Conservation (phyloP, 2,329 filamentous ascomycete genomes). For the Pestalotiopsis sp. region DNA sequence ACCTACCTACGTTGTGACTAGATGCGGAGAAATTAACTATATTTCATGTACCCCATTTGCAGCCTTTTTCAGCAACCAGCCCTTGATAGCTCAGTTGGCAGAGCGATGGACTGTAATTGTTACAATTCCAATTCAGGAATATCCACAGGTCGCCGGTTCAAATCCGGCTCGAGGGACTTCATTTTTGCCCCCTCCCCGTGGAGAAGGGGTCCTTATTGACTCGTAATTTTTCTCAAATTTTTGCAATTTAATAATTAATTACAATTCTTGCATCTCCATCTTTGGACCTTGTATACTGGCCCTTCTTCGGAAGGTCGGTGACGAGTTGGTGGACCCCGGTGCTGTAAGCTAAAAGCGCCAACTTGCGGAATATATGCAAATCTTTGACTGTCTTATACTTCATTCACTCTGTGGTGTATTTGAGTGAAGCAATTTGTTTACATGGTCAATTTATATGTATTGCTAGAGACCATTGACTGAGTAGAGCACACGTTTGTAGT, state of each 20-base stretch:
- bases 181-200: not conserved
- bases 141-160: not conserved
- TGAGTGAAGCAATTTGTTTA: no score
- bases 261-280: not conserved
- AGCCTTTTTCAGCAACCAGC: not conserved
- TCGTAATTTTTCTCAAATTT: not conserved
- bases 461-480: no score
- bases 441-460: no score
- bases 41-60: not conserved
- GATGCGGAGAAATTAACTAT: not conserved
- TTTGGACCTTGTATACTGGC: not conserved
- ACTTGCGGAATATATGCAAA: not conserved
- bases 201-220: no score
- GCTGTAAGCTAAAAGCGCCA: not conserved
- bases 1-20: not conserved
- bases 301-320: not conserved
- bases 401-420: no score
- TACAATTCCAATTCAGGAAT: not conserved
- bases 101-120: not conserved
- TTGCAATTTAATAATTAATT: not conserved
- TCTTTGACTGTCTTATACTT: no score
- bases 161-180: not conserved
- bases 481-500: no score
- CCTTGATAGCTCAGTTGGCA: not conserved
- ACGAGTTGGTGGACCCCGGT: not conserved